Evolutionary conservation across 2,329 filamentous ascomycete species (phyloP).

Genomic region (Paecilomyces dactylethromorphus): DNA sequence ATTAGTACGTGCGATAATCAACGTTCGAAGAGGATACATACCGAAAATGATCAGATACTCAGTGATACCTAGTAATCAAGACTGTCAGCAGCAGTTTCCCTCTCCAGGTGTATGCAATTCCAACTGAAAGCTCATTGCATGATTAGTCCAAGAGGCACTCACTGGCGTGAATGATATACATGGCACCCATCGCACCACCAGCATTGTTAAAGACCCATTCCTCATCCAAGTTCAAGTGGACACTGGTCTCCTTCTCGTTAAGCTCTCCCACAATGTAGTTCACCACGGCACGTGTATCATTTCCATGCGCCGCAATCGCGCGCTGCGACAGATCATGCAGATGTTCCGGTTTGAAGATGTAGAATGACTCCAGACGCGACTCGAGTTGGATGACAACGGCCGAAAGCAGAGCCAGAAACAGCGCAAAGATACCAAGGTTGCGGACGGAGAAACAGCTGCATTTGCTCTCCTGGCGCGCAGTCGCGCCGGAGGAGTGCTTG

Average conservation of each 20-base stretch:
- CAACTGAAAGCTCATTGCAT: neutral
- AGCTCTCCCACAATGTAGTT: constrained; percentile 65
- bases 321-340: constrained; percentile 63
- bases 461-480: constrained; percentile 3
- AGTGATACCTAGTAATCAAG: constrained; percentile 49
- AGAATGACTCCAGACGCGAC: constrained; percentile 47
- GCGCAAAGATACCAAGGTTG: constrained; percentile 23
- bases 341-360: constrained; percentile 65
- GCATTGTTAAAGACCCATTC: constrained; percentile 93
- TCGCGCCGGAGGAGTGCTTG: constrained; percentile 1
- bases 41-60: constrained; percentile 90
- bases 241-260: constrained; percentile 39
- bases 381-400: constrained; percentile 31
- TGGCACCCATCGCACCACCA: constrained; percentile 83
- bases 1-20: neutral
- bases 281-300: constrained; percentile 66
- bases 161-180: constrained; percentile 87
- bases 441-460: constrained; percentile 22
- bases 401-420: constrained; percentile 28
- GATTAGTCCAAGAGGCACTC: constrained; percentile 23
- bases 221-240: constrained; percentile 61
- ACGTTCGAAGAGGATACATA: constrained; percentile 7
- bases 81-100: neutral
- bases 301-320: constrained; percentile 62
- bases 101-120: neutral